Evolutionary conservation across 2,329 filamentous ascomycete species (phyloP).

Genomic region (Orbilia ellipsospora): DNA sequence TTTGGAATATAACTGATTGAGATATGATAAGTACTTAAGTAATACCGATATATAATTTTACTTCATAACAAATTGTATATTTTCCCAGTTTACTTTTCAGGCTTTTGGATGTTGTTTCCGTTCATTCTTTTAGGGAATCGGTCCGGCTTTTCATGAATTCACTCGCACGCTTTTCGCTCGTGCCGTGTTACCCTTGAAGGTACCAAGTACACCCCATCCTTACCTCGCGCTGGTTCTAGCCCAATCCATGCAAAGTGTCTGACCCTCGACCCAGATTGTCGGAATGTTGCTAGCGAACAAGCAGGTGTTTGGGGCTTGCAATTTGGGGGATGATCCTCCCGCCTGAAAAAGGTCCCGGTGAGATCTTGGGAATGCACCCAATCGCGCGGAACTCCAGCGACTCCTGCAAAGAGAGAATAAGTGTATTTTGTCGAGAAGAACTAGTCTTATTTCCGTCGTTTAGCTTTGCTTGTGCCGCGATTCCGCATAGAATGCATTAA

Average conservation of each 20-base stretch:
- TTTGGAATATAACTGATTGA: no score
- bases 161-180: conserved; percentile 31
- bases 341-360: conserved; percentile 50
- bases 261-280: conserved; percentile 51
- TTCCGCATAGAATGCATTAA: no score
- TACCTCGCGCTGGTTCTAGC: conserved; percentile 30
- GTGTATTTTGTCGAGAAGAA: no score
- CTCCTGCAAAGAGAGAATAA: no score
- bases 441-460: no score
- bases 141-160: conserved; percentile 15
- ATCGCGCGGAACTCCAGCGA: conserved; percentile 42
- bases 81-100: conserved; percentile 8
- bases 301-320: conserved; percentile 37
- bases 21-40: no score
- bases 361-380: conserved; percentile 55
- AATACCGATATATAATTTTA: no score
- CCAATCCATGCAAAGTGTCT: conserved; percentile 54
- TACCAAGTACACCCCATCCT: conserved; percentile 40
- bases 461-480: no score
- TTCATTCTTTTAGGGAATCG: conserved; percentile 26
- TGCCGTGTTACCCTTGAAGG: conserved; percentile 51
- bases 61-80: neutral
- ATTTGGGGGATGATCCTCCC: conserved; percentile 43
- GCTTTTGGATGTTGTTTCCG: conserved; percentile 1
- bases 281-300: conserved; percentile 42